Base-by-base conservation (phyloP, 1,284 basidiomycete genomes). In the Polyporus tsugae region DNA sequence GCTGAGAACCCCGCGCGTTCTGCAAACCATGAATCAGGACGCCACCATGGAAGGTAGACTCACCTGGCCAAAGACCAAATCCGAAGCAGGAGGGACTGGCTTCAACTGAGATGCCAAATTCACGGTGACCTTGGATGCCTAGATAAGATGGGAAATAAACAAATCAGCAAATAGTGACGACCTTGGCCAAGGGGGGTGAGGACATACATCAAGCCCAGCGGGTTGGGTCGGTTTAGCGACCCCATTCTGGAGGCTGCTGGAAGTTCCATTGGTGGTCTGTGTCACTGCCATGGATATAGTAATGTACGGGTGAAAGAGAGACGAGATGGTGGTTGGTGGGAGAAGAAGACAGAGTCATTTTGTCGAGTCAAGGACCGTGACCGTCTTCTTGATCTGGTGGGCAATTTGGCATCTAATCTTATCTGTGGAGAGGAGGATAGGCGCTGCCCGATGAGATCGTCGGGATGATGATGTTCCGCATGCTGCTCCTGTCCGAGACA, bases 91-190 rank as follows among this genome's bases (percentile, higher is more conserved):
- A 2, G 83, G 82, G 4, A 85, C 65, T 4, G 79, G 74, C 70
- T 85, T 86, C 42, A 79, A 75, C 38, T 79, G 75, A 0, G 78
- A 71, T 0, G 82, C 76, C 35, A 78, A 73, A 4, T 76, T 82
- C 4, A 86, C 75, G 1, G 78, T 80, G 36, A 88, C 75, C 70
- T 80, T 83, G 11, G 85, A 86, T 4, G 83, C 80, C 85, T 87
- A n/a, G 29, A n/a, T 6, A 9, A 22, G 9, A 7, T 17, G 22
- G 29, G 6, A 5, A 5, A 19, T 64, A 4, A 60, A 19, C 39
- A 29, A 53, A 46, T 15, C n/a, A 19, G 22, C 5, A 22, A 35
- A 29, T 10, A 29, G 25, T 33, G 33, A 38, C 3, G 22, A 49
- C 4, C 13, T 49, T 10, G n/a, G 4, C 9, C n/a, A 46, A 35